Percentiles rank a stretch among this genome's conserved stretches.
phyloP scores from a whole-genome alignment of 768 basidiomycete species.

The Phanerochaete sordida region DNA sequence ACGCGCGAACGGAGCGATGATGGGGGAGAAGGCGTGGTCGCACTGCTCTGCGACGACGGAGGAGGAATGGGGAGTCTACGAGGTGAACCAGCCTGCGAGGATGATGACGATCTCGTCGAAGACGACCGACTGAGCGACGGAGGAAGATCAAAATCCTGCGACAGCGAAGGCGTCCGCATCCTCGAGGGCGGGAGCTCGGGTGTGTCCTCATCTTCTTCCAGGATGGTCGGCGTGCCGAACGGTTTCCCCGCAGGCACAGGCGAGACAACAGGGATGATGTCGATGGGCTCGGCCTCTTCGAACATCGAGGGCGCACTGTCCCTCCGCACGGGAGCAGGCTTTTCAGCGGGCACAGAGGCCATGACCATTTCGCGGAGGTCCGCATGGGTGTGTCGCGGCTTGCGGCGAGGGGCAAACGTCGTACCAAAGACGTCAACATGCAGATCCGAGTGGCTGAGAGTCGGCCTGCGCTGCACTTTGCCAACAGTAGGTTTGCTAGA shows the following conservation, averaged over 20 bases:
- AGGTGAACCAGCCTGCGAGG: not conserved
- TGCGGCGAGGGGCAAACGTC: not conserved
- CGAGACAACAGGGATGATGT: not conserved
- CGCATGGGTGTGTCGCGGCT: constrained; percentile 13
- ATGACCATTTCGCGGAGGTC: constrained; percentile 17
- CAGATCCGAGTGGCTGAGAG: not conserved
- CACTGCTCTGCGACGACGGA: not conserved
- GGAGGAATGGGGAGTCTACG: constrained; percentile 2
- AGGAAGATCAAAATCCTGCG: not conserved
- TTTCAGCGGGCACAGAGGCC: not conserved
- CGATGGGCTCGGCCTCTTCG: not conserved
- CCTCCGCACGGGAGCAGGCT: not conserved
- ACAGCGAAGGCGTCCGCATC: not conserved
- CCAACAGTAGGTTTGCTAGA: too few relatives aligned
- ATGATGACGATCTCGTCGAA: not conserved
- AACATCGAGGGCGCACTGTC: not conserved
- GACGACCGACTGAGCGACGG: not conserved
- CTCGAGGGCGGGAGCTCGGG: not conserved
- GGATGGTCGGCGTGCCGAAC: not conserved
- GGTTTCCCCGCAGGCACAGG: not conserved
- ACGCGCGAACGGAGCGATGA: constrained; percentile 10
- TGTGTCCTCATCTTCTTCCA: not conserved
- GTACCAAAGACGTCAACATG: not conserved
- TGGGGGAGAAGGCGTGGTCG: not conserved
- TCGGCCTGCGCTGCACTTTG: not conserved